phyloP scores from a whole-genome alignment of 2,329 filamentous ascomycete species.

The Fusarium pseudocircinatum region DNA sequence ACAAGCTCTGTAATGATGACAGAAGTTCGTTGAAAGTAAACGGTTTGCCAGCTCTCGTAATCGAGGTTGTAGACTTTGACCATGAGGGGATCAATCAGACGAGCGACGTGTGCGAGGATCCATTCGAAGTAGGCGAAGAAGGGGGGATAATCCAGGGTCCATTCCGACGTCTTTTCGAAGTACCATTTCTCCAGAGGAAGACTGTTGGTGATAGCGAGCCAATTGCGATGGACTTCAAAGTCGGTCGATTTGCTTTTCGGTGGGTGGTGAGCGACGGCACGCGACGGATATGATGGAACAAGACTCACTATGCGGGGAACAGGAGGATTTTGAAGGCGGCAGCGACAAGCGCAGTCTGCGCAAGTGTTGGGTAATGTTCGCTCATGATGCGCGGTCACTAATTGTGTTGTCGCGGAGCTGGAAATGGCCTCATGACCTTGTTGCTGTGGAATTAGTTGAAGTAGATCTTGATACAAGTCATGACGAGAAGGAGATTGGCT shows the following conservation, averaged over 20 bases:
- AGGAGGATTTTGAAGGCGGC: constrained; percentile 91
- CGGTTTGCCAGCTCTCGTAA: constrained; percentile 91
- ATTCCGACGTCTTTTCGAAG: constrained; percentile 97
- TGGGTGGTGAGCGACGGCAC: neutral
- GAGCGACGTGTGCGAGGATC: constrained; percentile 83
- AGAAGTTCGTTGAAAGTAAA: constrained; percentile 91
- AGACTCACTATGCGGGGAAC: constrained; percentile 89
- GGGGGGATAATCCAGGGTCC: constrained; percentile 98
- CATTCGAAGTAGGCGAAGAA: constrained; percentile 99
- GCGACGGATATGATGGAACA: neutral
- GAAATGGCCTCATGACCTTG: constrained; percentile 40
- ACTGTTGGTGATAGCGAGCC: constrained; percentile 94
- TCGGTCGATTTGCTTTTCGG: constrained; percentile 89
- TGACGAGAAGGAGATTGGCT: constrained; percentile 36
- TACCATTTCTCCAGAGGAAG: constrained; percentile 92
- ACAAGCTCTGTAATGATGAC: constrained; percentile 88
- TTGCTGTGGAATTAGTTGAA: neutral
- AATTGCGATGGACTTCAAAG: constrained; percentile 98
- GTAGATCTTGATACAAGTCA: constrained; percentile 14
- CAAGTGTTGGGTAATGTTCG: constrained; percentile 85
- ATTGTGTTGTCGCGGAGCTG: constrained; percentile 23
- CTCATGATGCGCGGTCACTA: constrained; percentile 65
- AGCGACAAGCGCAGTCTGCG: constrained; percentile 86
- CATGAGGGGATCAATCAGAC: constrained; percentile 82
- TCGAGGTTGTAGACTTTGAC: constrained; percentile 81